Percentiles rank a stretch among this genome's conserved stretches.
Conservation (phyloP, 2,329 filamentous ascomycete species). For the Cercospora canescens region DNA sequence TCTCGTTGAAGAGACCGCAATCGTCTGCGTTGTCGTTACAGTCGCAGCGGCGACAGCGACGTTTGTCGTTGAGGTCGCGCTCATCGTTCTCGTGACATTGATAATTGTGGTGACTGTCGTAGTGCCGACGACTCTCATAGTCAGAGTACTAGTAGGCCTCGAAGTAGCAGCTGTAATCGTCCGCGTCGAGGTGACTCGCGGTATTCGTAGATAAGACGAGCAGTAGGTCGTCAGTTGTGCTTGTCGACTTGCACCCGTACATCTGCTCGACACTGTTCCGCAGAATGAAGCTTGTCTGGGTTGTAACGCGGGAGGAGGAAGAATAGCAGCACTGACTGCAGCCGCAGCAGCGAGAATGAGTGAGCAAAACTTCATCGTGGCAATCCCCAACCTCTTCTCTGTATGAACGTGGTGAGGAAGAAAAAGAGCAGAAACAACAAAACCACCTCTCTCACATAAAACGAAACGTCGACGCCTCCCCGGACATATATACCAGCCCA, state of each 20-base stretch:
- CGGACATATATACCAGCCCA: background rate
- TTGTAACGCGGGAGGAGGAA: background rate
- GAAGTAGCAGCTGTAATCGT: background rate
- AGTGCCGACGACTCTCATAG: background rate
- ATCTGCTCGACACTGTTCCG: background rate
- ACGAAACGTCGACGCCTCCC: background rate
- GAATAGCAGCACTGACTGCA: background rate
- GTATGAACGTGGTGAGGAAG: background rate
- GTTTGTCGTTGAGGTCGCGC: background rate
- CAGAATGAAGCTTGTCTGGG: slow-evolving; percentile 4
- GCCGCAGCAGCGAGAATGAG: slow-evolving; percentile 4
- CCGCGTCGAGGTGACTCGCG: slow-evolving; percentile 2
- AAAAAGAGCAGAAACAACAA: background rate
- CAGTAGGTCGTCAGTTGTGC: slow-evolving; percentile 2
- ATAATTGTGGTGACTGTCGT: background rate
- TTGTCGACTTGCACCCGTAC: background rate
- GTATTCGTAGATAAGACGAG: slow-evolving; percentile 4
- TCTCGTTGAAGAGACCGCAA: background rate
- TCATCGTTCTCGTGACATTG: background rate
- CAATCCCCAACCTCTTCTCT: background rate
- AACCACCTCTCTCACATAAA: background rate
- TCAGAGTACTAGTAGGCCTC: background rate
- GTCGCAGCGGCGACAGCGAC: background rate
- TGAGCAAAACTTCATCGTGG: slow-evolving; percentile 4
- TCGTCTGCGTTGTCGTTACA: background rate